Percentiles rank a stretch among this genome's conserved stretches.
Evolutionary conservation across 2,329 filamentous ascomycete genomes (phyloP).

Genomic region (Neonectria ditissima): DNA sequence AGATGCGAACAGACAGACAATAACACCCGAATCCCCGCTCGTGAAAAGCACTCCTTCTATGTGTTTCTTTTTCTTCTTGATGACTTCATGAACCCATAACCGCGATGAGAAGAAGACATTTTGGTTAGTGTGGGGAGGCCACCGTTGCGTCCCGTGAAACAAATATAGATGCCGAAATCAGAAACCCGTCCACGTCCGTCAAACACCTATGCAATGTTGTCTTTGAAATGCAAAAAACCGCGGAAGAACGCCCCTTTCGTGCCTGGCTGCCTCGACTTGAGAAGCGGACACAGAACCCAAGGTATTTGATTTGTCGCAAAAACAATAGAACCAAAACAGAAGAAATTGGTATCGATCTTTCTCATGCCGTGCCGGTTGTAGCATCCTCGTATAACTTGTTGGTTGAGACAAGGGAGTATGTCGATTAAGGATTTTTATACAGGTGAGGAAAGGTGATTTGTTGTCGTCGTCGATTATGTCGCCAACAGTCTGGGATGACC

Average conservation of each 20-base stretch:
- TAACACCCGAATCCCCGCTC: conserved; percentile 49
- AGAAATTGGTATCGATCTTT: conserved; percentile 62
- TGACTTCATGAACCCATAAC: conserved; percentile 61
- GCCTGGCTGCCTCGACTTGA: conserved; percentile 53
- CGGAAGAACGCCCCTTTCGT: conserved; percentile 54
- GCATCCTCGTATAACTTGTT: conserved; percentile 51
- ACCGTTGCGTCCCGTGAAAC: conserved; percentile 41
- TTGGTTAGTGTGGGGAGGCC: conserved; percentile 43
- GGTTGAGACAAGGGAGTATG: conserved; percentile 52
- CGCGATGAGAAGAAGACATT: conserved; percentile 49
- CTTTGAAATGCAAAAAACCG: conserved; percentile 60
- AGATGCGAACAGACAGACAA: conserved; percentile 55
- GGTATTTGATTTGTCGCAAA: conserved; percentile 46
- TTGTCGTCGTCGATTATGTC: conserved; percentile 42
- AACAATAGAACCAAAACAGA: conserved; percentile 49
- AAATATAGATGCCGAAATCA: conserved; percentile 48
- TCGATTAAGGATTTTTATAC: conserved; percentile 64
- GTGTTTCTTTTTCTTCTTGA: conserved; percentile 57
- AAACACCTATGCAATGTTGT: conserved; percentile 62
- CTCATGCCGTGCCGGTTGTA: conserved; percentile 53
- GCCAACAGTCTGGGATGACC: conserved; percentile 45
- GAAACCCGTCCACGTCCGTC: conserved; percentile 40
- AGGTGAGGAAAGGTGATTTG: conserved; percentile 47
- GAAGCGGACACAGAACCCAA: conserved; percentile 47
- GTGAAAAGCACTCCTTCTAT: conserved; percentile 56